phyloP scores from a whole-genome alignment of 1,139 yeast species.

The Sugiyamaella neomexicana region DNA sequence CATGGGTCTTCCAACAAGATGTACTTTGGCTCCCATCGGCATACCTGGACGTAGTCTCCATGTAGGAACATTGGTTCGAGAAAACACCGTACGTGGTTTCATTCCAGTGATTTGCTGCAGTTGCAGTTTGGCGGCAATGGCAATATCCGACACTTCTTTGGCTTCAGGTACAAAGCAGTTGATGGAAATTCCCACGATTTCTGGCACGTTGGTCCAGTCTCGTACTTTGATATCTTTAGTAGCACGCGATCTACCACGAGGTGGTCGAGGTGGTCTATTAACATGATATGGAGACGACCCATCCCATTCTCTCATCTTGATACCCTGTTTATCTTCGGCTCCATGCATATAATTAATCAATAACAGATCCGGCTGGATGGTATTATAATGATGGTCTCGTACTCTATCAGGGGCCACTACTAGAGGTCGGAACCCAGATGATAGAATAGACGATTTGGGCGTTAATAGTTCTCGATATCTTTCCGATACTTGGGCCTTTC shows the following conservation, averaged over 20 bases:
- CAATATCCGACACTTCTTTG: constrained; percentile 67
- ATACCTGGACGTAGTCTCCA: constrained; percentile 89
- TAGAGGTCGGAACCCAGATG: constrained; percentile 74
- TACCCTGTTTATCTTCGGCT: constrained; percentile 54
- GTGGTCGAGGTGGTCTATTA: constrained; percentile 61
- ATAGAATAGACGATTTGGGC: constrained; percentile 49
- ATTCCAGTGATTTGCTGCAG: constrained; percentile 91
- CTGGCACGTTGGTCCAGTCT: constrained; percentile 67
- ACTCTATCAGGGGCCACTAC: constrained; percentile 77
- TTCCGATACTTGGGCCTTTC: constrained; percentile 60
- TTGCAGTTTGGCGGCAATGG: constrained; percentile 76
- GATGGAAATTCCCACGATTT: constrained; percentile 60
- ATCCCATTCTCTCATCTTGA: constrained; percentile 82
- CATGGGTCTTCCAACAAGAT: constrained; percentile 78
- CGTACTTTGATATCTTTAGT: constrained; percentile 73
- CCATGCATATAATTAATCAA: constrained; percentile 76
- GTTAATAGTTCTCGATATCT: constrained; percentile 64
- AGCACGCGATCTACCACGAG: constrained; percentile 49
- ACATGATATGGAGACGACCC: constrained; percentile 86
- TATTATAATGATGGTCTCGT: constrained; percentile 71
- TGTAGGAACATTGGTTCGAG: constrained; percentile 76
- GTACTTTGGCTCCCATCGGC: constrained; percentile 89
- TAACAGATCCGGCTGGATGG: constrained; percentile 72
- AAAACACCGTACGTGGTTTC: constrained; percentile 71
- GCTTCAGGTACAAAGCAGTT: constrained; percentile 81